Conservation (phyloP, 495 filamentous ascomycete genomes). For the Durotheca rogersii region DNA sequence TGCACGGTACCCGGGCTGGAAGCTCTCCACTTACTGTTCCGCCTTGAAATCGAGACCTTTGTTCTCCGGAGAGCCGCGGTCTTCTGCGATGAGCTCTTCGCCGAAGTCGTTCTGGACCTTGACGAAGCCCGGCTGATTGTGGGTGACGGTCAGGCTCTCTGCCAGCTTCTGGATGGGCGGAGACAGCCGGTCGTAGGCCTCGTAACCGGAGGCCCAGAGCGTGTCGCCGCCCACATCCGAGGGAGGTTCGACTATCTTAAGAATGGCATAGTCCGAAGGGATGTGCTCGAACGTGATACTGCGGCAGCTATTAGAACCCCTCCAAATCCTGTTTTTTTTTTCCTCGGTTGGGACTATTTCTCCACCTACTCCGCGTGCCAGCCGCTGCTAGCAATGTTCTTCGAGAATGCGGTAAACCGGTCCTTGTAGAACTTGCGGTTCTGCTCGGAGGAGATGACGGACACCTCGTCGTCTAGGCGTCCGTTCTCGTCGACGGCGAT, state of each 20-base stretch:
- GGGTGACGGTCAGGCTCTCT: conserved; percentile 64
- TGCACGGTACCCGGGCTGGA: neutral
- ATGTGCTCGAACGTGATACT: conserved; percentile 64
- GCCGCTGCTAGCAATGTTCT: conserved; percentile 34
- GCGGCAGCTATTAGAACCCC: neutral
- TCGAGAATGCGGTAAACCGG: conserved; percentile 53
- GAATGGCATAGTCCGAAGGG: conserved; percentile 62
- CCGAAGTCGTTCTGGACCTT: conserved; percentile 53
- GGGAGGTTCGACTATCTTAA: conserved; percentile 59
- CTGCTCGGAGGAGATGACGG: conserved; percentile 66
- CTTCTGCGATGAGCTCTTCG: conserved; percentile 55
- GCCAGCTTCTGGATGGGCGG: conserved; percentile 62
- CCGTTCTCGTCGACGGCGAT: conserved; percentile 51
- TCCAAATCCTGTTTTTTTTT: neutral
- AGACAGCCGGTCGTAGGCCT: conserved; percentile 69
- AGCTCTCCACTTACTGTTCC: conserved; percentile 47
- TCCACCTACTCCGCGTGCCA: conserved; percentile 42
- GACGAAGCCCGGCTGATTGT: conserved; percentile 59
- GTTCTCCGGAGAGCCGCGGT: conserved; percentile 66
- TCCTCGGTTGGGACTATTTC: neutral
- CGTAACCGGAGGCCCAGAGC: conserved; percentile 69
- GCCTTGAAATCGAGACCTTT: conserved; percentile 59
- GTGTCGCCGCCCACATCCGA: conserved; percentile 63
- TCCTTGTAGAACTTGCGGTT: conserved; percentile 63
- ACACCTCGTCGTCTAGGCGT: conserved; percentile 66